Percentiles rank a stretch among this genome's conserved stretches.
These are phyloP conservation scores for Ceratonia siliqua DNA, from an alignment of 306 rosid genomes.

Conservation along the genomic window DNA sequence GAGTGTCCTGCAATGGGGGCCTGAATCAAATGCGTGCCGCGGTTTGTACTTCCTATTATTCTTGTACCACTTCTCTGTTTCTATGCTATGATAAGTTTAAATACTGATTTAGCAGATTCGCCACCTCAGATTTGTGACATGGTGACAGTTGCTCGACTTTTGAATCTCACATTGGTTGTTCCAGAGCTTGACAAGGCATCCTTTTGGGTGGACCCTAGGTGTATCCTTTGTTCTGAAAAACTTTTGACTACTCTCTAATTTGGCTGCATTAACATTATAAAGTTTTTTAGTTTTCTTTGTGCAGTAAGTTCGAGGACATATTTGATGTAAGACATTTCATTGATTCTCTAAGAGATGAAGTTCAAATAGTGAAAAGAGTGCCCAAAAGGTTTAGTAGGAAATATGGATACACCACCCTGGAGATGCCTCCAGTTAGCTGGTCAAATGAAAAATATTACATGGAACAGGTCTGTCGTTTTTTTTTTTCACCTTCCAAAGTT, in stretches of 20 bases:
- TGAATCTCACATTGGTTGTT: slow-evolving; percentile 68
- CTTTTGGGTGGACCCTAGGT: slow-evolving; percentile 80
- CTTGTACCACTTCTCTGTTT: not conserved
- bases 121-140: slow-evolving; percentile 67
- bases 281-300: not conserved
- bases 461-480: slow-evolving; percentile 63
- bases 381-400: slow-evolving; percentile 57
- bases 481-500: too few species aligned
- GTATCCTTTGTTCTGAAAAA: slow-evolving; percentile 22
- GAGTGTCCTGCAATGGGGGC: slow-evolving; percentile 74
- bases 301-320: slow-evolving; percentile 68
- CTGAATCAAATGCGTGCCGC: slow-evolving; percentile 84
- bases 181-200: slow-evolving; percentile 73
- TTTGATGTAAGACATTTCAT: slow-evolving; percentile 70
- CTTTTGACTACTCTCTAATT: not conserved
- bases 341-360: slow-evolving; percentile 64
- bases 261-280: slow-evolving; percentile 17
- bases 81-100: not conserved
- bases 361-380: slow-evolving; percentile 60
- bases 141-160: slow-evolving; percentile 71
- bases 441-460: slow-evolving; percentile 60
- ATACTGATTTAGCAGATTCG: slow-evolving; percentile 25
- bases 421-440: slow-evolving; percentile 79
- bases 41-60: slow-evolving; percentile 41
- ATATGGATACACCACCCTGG: slow-evolving; percentile 44